Percentiles rank a stretch among this genome's conserved stretches.
Conservation (phyloP, 768 basidiomycete species). For the Kwoniella europaea region DNA sequence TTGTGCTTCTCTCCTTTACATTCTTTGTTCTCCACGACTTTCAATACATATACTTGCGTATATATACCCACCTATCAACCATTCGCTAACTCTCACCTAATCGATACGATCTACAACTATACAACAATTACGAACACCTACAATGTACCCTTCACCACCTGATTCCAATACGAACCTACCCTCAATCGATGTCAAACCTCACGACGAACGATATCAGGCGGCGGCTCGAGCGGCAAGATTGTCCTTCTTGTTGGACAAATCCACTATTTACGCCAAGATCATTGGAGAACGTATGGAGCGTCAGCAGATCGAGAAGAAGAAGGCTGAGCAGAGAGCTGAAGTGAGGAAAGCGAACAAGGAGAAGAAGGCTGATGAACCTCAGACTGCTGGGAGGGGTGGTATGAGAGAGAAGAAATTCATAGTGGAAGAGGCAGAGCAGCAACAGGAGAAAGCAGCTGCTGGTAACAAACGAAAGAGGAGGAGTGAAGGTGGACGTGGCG, state of each 20-base stretch:
- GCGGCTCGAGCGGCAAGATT: slow-evolving; percentile 43
- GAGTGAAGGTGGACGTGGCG: slow-evolving; percentile 27
- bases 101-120: not conserved
- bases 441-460: slow-evolving; percentile 4
- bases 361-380: slow-evolving; percentile 35
- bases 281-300: slow-evolving; percentile 75
- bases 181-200: not conserved
- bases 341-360: slow-evolving; percentile 49
- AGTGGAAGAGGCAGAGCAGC: slow-evolving; percentile 19
- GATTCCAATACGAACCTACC: slow-evolving; percentile 12
- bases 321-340: slow-evolving; percentile 49
- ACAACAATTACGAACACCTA: not conserved
- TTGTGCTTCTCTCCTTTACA: slow-evolving; percentile 19
- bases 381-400: slow-evolving; percentile 21
- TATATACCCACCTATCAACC: slow-evolving; percentile 17
- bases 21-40: not conserved
- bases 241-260: slow-evolving; percentile 71
- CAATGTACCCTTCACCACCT: slow-evolving; percentile 18
- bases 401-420: slow-evolving; percentile 34
- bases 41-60: not conserved
- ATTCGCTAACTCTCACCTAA: not conserved
- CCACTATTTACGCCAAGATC: slow-evolving; percentile 73
- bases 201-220: slow-evolving; percentile 27
- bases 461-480: slow-evolving; percentile 37
- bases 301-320: slow-evolving; percentile 53